A percentile compares a stretch with the other conserved stretches of the same genome.
These are phyloP conservation scores for Pichia sp. DNA, from an alignment of 1,139 yeast species.

Conservation along the genomic window DNA sequence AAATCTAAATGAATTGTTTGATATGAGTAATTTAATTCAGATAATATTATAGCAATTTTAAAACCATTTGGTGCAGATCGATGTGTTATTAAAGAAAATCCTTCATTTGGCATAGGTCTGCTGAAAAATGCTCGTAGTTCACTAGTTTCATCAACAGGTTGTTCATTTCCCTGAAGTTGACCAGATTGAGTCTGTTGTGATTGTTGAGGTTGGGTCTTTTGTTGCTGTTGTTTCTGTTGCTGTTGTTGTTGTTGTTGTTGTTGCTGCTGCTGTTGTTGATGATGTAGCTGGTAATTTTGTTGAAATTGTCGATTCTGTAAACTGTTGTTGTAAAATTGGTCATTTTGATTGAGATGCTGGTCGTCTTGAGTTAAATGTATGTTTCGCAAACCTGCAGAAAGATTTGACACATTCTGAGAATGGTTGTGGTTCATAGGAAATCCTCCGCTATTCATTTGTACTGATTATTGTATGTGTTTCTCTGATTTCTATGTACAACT, in stretches of 20 bases:
- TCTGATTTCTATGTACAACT: no score
- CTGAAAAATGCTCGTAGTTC: slow-evolving; percentile 68
- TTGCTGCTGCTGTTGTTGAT: slow-evolving; percentile 6
- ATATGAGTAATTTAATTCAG: slow-evolving; percentile 74
- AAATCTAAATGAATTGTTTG: slow-evolving; percentile 84
- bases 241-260: slow-evolving; percentile 2
- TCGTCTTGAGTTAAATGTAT: slow-evolving; percentile 16
- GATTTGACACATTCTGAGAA: slow-evolving; percentile 21
- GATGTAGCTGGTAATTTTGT: slow-evolving; percentile 2
- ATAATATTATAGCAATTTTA: slow-evolving; percentile 85
- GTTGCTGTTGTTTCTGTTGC: slow-evolving; percentile 5
- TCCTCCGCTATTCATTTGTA: background rate
- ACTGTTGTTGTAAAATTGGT: slow-evolving; percentile 5
- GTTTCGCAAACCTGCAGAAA: slow-evolving; percentile 25
- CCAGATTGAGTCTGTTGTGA: slow-evolving; percentile 7
- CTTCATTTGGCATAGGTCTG: slow-evolving; percentile 60
- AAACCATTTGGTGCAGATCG: slow-evolving; percentile 95
- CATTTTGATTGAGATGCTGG: slow-evolving; percentile 9
- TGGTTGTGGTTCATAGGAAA: background rate
- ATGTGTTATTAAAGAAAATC: slow-evolving; percentile 82
- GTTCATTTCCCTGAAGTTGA: slow-evolving; percentile 4
- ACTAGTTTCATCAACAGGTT: slow-evolving; percentile 8
- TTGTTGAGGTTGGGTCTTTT: background rate
- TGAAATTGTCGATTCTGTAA: slow-evolving; percentile 1
- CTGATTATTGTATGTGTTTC: no score